These are phyloP conservation scores for Stemphylium vesicarium DNA, from an alignment of 2,329 filamentous ascomycete species.

Conservation along the genomic window DNA sequence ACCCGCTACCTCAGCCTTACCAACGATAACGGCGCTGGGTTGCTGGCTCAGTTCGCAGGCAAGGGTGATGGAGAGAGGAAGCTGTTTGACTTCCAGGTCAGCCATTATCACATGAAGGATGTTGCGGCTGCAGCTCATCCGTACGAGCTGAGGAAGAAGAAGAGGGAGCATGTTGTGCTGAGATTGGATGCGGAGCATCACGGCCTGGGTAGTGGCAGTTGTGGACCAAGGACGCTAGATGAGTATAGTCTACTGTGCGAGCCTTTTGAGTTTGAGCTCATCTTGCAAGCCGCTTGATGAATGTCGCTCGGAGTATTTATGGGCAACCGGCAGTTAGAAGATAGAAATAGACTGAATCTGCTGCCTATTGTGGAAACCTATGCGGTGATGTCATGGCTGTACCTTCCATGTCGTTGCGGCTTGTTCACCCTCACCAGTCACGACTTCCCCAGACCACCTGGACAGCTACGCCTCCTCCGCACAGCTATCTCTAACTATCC, in stretches of 20 bases:
- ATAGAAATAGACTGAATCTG: too few relatives aligned
- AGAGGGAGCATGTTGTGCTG: slow-evolving; percentile 62
- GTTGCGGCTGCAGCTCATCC: slow-evolving; percentile 68
- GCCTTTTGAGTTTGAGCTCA: slow-evolving; percentile 48
- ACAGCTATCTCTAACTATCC: too few relatives aligned
- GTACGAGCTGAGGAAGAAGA: slow-evolving; percentile 62
- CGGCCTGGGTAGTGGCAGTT: slow-evolving; percentile 67
- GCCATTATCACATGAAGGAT: slow-evolving; percentile 59
- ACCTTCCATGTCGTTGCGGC: too few relatives aligned
- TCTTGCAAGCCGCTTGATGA: slow-evolving; percentile 23
- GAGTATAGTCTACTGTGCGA: slow-evolving; percentile 48
- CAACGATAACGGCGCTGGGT: slow-evolving; percentile 14
- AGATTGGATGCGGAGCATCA: slow-evolving; percentile 68
- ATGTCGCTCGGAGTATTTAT: neutral
- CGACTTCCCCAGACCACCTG: too few relatives aligned
- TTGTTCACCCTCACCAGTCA: too few relatives aligned
- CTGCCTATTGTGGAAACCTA: too few relatives aligned
- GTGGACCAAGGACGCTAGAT: slow-evolving; percentile 60
- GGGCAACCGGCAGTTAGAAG: too few relatives aligned
- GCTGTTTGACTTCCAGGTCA: slow-evolving; percentile 59
- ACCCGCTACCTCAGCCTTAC: slow-evolving; percentile 61
- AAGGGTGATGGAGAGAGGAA: slow-evolving; percentile 16
- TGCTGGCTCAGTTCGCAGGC: slow-evolving; percentile 41
- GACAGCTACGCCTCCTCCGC: too few relatives aligned
- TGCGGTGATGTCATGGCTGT: too few relatives aligned